Base-by-base conservation (phyloP, 208 protist species). In the Wallacemonas collosoma region DNA sequence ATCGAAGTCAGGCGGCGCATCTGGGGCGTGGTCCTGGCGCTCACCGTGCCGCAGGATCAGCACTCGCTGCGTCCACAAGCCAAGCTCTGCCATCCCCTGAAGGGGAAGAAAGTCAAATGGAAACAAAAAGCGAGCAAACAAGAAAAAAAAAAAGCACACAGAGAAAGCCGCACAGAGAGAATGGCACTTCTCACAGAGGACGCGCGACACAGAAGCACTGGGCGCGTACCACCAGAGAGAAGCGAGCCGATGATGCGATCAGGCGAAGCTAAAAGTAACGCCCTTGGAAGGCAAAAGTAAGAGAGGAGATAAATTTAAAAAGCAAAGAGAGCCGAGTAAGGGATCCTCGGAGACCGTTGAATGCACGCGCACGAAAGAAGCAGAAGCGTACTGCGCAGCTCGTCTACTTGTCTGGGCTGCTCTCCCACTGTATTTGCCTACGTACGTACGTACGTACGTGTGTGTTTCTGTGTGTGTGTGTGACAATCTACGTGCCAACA, bases 1-100 rank as follows among this genome's bases (percentile, higher is more conserved):
- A 66, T 95, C 79, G 3, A 73, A 77, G 71, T 95, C 91, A 2
- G 80, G 54, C 3, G 76, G 63, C 0, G 87, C 81, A 43, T 82
- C 80, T 3, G 77, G 68, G 9, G 69, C 70, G 40, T 75, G 80
- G 72, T 95, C 91, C 15, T 86, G 65, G n/a, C 91, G 86, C 76
- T 95, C 88, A 8, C 91, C 91, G 55, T 95, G 91, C 40, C 91
- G 91, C 68, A 95, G 75, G 2, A 95, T 82, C 50, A 95, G 63
- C 61, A 95, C 69, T 15, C 77, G 76, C 67, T 89, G 85, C 39
- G 51, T 17, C 40, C 41, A 65, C 5, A 62, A 15, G 3, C 3
- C 55, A 17, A 7, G 7, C 1, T 68, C 60, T 38, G 60, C 2
- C 60, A 65, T 65, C 36, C 7, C 51, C 12, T 26, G 26, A 26